A percentile compares a stretch with the other conserved stretches of the same genome.
These are phyloP conservation scores for Limnanthes douglasii DNA, from an alignment of 345 rosid species.

Conservation along the genomic window DNA sequence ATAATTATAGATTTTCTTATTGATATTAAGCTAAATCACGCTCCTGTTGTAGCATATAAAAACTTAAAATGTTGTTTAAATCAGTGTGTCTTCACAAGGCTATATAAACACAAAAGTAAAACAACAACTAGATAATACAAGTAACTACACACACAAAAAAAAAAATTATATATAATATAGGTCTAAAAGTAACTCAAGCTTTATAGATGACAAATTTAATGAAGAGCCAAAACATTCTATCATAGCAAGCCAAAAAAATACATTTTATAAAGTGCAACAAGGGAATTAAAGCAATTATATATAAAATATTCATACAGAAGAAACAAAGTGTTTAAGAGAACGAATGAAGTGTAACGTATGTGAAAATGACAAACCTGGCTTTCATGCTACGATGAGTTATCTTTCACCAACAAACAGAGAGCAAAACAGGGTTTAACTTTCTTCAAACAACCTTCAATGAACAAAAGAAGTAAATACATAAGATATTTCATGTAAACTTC, in stretches of 20 bases:
- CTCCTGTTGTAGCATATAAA: too few relatives aligned
- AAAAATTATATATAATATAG: too few relatives aligned
- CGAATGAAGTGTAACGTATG: not conserved
- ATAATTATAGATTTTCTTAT: too few relatives aligned
- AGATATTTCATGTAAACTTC: conserved; percentile 6
- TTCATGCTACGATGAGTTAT: conserved; percentile 5
- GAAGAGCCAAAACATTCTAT: not conserved
- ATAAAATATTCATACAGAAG: too few relatives aligned
- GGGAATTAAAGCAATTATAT: not conserved
- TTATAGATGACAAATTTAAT: too few relatives aligned
- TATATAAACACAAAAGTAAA: too few relatives aligned
- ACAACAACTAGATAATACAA: too few relatives aligned
- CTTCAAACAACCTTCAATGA: conserved; percentile 5
- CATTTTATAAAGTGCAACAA: not conserved
- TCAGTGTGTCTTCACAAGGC: too few relatives aligned
- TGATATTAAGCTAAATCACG: too few relatives aligned
- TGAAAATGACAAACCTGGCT: conserved; percentile 16
- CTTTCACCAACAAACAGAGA: conserved; percentile 3
- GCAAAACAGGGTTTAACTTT: conserved; percentile 1
- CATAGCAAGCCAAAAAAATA: not conserved
- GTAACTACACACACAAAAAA: too few relatives aligned
- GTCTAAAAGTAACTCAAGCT: too few relatives aligned
- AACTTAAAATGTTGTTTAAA: too few relatives aligned
- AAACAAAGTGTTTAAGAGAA: not conserved
- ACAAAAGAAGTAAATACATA: conserved; percentile 6